These are phyloP conservation scores for Aphanomyces stellatus DNA, from an alignment of 352 stramenopile genomes.

Conservation along the genomic window DNA sequence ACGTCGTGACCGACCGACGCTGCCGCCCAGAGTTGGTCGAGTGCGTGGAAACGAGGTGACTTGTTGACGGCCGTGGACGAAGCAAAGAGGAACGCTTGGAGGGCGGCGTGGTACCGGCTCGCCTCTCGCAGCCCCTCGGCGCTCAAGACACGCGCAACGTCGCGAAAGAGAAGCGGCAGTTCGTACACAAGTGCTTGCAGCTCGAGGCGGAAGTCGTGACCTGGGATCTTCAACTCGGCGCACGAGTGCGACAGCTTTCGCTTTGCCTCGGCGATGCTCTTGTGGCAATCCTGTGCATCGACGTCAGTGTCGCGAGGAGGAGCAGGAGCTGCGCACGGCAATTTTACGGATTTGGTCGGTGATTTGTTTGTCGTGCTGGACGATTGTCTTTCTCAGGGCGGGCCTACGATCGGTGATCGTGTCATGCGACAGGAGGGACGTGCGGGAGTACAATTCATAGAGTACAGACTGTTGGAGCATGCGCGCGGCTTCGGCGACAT, in stretches of 20 bases:
- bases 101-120: slow-evolving; percentile 48
- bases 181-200: slow-evolving; percentile 45
- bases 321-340: slow-evolving; percentile 27
- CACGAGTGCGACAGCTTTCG: slow-evolving; percentile 50
- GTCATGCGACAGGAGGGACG: background rate
- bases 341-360: slow-evolving; percentile 75
- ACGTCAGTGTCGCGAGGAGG: background rate
- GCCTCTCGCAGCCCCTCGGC: slow-evolving; percentile 31
- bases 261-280: slow-evolving; percentile 67
- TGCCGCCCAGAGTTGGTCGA: slow-evolving; percentile 38
- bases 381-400: slow-evolving; percentile 64
- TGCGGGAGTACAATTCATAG: slow-evolving; percentile 53
- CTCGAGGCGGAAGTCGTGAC: slow-evolving; percentile 52
- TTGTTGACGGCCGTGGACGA: slow-evolving; percentile 30
- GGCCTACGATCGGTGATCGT: slow-evolving; percentile 28
- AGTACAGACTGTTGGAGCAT: slow-evolving; percentile 63
- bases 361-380: slow-evolving; percentile 75
- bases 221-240: slow-evolving; percentile 55
- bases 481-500: slow-evolving; percentile 59
- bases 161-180: slow-evolving; percentile 43
- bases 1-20: slow-evolving; percentile 21
- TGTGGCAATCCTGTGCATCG: slow-evolving; percentile 43
- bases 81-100: slow-evolving; percentile 58
- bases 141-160: slow-evolving; percentile 36
- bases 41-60: slow-evolving; percentile 32